Conservation (phyloP, 345 rosid species). For the Murraya koenigii region DNA sequence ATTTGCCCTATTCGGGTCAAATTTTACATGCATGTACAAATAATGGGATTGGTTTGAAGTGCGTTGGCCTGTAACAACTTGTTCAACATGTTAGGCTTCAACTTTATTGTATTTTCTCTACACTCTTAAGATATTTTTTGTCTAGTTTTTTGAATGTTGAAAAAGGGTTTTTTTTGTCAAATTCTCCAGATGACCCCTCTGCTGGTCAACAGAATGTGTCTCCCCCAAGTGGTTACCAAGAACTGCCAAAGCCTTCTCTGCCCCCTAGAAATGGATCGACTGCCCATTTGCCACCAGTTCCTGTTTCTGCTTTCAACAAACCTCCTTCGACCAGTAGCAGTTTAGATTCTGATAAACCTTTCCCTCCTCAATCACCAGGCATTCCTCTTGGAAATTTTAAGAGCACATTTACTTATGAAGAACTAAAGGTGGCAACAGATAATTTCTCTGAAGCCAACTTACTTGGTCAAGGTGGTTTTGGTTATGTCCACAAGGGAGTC, state of each 20-base stretch:
- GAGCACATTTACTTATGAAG: constrained; percentile 51
- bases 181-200: constrained; percentile 27
- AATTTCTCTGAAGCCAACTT: constrained; percentile 48
- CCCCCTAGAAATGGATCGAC: constrained; percentile 21
- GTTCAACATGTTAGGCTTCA: background rate
- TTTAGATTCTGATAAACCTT: constrained; percentile 38
- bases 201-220: constrained; percentile 24
- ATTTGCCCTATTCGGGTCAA: background rate
- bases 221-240: constrained; percentile 17
- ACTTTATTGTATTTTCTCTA: background rate
- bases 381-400: constrained; percentile 38
- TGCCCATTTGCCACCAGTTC: background rate
- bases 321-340: constrained; percentile 33
- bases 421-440: constrained; percentile 51
- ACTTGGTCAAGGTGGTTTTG: constrained; percentile 80
- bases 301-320: constrained; percentile 9
- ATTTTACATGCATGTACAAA: background rate
- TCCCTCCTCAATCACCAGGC: constrained; percentile 36
- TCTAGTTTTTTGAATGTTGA: background rate
- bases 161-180: background rate
- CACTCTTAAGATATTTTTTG: background rate
- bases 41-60: too few relatives aligned
- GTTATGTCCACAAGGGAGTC: constrained; percentile 68
- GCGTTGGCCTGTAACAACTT: background rate
- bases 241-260: constrained; percentile 32